These are phyloP conservation scores for Phaeosphaeriaceae sp. DNA, from an alignment of 2,329 filamentous ascomycete species.

Conservation along the genomic window DNA sequence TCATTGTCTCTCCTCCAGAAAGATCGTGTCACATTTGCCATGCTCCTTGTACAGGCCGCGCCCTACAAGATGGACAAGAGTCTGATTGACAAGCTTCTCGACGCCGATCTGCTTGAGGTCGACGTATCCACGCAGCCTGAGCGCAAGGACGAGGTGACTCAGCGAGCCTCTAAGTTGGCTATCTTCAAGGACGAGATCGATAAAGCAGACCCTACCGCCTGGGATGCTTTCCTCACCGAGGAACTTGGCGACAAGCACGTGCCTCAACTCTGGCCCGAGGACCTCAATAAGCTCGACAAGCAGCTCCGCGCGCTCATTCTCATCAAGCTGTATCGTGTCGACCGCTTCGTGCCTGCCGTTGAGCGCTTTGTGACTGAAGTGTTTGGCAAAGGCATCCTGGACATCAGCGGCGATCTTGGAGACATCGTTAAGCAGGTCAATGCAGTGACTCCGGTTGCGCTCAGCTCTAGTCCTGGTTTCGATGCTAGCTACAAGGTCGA, in stretches of 20 bases:
- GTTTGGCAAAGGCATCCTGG: slow-evolving; percentile 83
- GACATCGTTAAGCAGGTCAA: slow-evolving; percentile 85
- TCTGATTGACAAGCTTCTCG: slow-evolving; percentile 85
- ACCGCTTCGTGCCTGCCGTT: slow-evolving; percentile 90
- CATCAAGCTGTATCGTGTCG: slow-evolving; percentile 92
- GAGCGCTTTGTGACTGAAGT: slow-evolving; percentile 89
- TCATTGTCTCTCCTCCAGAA: slow-evolving; percentile 91
- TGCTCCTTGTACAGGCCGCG: slow-evolving; percentile 94
- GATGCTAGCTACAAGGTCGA: slow-evolving; percentile 99
- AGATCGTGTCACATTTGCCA: slow-evolving; percentile 90
- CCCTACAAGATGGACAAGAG: slow-evolving; percentile 94
- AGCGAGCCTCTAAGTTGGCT: slow-evolving; percentile 71
- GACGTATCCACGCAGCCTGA: slow-evolving; percentile 77
- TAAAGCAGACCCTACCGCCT: slow-evolving; percentile 66
- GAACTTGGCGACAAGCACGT: slow-evolving; percentile 87
- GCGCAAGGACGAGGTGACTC: slow-evolving; percentile 72
- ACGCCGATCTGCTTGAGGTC: slow-evolving; percentile 74
- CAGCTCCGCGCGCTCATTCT: slow-evolving; percentile 84
- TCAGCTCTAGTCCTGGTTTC: slow-evolving; percentile 95
- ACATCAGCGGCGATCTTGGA: slow-evolving; percentile 83
- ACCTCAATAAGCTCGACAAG: slow-evolving; percentile 71
- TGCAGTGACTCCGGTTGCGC: slow-evolving; percentile 82
- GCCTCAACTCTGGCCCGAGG: slow-evolving; percentile 75
- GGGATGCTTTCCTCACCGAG: slow-evolving; percentile 83
- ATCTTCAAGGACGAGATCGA: slow-evolving; percentile 77